Evolutionary conservation across 1,284 basidiomycete species (phyloP), one percentile per base, ranked within the genome.

Genomic region (Ustilago xerochloae): DNA sequence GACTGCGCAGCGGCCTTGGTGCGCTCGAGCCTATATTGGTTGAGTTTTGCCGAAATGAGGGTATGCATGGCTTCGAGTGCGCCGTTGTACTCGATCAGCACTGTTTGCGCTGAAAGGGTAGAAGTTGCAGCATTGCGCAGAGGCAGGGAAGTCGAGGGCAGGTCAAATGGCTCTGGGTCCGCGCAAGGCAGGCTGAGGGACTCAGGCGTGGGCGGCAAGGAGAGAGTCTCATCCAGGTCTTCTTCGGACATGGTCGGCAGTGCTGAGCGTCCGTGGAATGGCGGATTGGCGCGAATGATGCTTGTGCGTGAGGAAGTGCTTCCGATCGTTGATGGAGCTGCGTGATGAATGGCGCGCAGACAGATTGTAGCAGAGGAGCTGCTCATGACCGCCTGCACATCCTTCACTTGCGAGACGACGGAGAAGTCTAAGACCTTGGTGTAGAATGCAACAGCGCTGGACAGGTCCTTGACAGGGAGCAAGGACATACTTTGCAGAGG

Each of bases 361-460:
- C 70, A 73, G 12, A 68, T 30, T 3, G 56, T 48, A 10, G 61
- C 64, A 2, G 70, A 48, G 9, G 63, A 54, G 0, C 56, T 60
- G 45, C 39, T 54, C 64, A 73, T 63, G n/a, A 73, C 54, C 1
- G 70, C 64, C 41, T 73, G 64, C 10, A 57, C 49, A 18, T 48
- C 36, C n/a, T 52, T 29, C 16, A 46, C 18, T 1, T 72, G 56
- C 33, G 73, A 65, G 24, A 62, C 28, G 50, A 63, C 63, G 20
- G 55, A 38, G 43, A 72, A 61, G 16, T 64, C 73, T 20, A 72
- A 47, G 5, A 75, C 57, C 22, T 58, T 57, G 22, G 53, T 28
- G 48, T 75, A 75, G 57, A 75, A 75, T 26, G 48, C 49, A 20
- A 67, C 48, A 10, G 73, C 54, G 24, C 38, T 18, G 10, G 52